Evolutionary conservation across 371 early-diverging fungal species (phyloP).

Genomic region (Chytridium lagenaria): DNA sequence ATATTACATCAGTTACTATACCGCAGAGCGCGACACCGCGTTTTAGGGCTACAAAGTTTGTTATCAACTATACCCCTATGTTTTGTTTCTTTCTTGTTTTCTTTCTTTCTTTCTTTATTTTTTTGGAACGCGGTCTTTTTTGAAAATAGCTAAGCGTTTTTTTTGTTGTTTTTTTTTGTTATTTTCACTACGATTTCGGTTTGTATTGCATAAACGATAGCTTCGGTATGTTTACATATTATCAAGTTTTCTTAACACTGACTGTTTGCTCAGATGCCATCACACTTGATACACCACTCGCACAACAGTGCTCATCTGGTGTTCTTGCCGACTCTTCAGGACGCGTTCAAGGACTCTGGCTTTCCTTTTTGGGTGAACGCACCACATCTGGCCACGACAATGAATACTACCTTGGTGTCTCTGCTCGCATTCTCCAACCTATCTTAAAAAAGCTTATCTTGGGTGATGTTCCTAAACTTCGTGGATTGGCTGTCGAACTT

Average conservation of each 20-base stretch:
- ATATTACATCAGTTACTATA: constrained; percentile 78
- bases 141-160: too few relatives aligned
- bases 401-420: constrained; percentile 76
- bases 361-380: constrained; percentile 80
- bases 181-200: constrained; percentile 3
- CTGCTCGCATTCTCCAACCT: constrained; percentile 61
- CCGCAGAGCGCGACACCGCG: constrained; percentile 83
- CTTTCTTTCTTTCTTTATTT: too few relatives aligned
- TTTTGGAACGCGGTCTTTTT: too few relatives aligned
- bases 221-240: neutral
- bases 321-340: constrained; percentile 77
- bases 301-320: constrained; percentile 84
- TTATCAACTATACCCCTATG: too few relatives aligned
- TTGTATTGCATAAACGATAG: neutral
- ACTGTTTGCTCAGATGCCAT: constrained; percentile 69
- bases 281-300: constrained; percentile 84
- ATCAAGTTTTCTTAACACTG: neutral
- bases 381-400: constrained; percentile 71
- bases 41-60: constrained; percentile 66
- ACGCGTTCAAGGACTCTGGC: constrained; percentile 83
- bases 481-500: constrained; percentile 75
- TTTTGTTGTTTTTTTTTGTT: neutral
- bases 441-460: constrained; percentile 42
- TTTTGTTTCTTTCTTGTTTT: too few relatives aligned
- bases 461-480: constrained; percentile 44